Percentiles rank a stretch among this genome's conserved stretches.
Evolutionary conservation across 78 protist species (phyloP).

Genomic region (Cavenderia fasciculata): DNA sequence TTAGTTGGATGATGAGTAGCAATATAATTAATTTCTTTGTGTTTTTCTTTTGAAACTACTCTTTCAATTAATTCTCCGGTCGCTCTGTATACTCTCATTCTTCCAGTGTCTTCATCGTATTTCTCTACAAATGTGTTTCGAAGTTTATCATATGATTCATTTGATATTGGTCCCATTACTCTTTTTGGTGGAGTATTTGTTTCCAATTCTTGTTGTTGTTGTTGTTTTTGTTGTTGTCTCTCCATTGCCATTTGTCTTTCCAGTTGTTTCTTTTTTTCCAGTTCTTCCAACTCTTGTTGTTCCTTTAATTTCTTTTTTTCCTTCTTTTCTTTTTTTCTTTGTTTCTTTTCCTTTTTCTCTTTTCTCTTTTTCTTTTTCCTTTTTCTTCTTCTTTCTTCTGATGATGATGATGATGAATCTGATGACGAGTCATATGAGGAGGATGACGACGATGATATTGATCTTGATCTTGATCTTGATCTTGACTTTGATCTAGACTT

Average conservation of each 20-base stretch:
- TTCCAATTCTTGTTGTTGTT: background rate
- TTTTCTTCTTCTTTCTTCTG: background rate
- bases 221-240: slow-evolving; percentile 1
- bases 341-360: slow-evolving; percentile 7
- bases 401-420: background rate
- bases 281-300: slow-evolving; percentile 2
- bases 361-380: background rate
- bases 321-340: background rate
- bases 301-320: background rate
- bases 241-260: background rate
- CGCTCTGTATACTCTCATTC: slow-evolving; percentile 28
- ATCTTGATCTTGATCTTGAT: background rate
- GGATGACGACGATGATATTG: background rate
- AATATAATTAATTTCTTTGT: slow-evolving; percentile 56
- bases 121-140: slow-evolving; percentile 2
- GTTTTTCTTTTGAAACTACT: slow-evolving; percentile 49
- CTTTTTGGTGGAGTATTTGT: background rate
- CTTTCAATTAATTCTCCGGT: slow-evolving; percentile 62
- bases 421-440: background rate
- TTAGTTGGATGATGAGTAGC: slow-evolving; percentile 63
- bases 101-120: slow-evolving; percentile 65
- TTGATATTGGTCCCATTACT: slow-evolving; percentile 68
- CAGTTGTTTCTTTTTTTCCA: slow-evolving; percentile 7
- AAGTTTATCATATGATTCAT: slow-evolving; percentile 31
- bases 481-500: background rate